Evolutionary conservation across 345 rosid species (phyloP), one percentile per base, ranked within the genome.

Genomic region (Rubroshorea leprosula): DNA sequence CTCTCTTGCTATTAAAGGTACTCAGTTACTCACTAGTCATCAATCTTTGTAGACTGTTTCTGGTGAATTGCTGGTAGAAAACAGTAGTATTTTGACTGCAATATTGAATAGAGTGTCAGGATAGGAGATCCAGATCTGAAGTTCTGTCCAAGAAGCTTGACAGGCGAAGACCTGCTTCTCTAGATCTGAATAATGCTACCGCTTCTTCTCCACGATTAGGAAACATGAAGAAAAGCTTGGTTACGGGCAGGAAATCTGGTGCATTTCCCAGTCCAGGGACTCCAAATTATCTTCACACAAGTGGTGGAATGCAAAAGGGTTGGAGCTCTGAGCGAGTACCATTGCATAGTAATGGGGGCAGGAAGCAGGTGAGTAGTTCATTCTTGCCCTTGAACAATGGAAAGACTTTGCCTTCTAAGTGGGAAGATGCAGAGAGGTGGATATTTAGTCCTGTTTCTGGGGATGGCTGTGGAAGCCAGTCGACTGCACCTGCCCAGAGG

Each of bases 391-490:
- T 74, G 22, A 83, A 78, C 71, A 84, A 82, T 57, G 96, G 94
- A 45, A 82, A 83, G 76, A 78, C 91, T 12, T 73, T 93, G 73
- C 99, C 99, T 35, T 93, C 97, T 0, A 93, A 93, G 47, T 93
- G 99, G 99, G 99, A 93, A 76, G 99, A 93, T 67, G 99, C 99
- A 2, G 99, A 93, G 88, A 80, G 99, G 76, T 93, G 99, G 99
- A 93, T 93, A 62, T 68, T 83, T 41, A 93, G 99, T 78, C 99
- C 99, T 17, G 80, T 89, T 62, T 76, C 87, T 5, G 85, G 82
- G 17, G 96, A 86, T 62, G 75, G n/a, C n/a, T n/a, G n/a, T n/a
- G 41, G 62, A 0, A 83, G 78, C 25, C 77, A 79, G 50, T 83
- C 93, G 9, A 47, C 80, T 51, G 75, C 55, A 9, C 72, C 74